phyloP scores from a whole-genome alignment of 2,329 filamentous ascomycete genomes.

The Cercospora sp. region DNA sequence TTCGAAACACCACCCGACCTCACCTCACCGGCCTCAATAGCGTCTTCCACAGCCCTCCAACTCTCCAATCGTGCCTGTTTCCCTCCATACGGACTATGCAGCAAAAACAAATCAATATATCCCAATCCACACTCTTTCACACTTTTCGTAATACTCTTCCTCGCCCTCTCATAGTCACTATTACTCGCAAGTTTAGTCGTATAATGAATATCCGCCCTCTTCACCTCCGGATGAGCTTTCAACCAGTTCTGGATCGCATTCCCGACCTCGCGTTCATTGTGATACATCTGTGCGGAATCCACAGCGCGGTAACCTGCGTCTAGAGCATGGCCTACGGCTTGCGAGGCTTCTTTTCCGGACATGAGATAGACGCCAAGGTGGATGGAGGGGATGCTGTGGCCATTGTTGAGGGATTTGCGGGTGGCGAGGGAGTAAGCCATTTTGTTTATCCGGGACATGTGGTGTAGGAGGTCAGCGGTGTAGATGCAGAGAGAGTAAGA shows the following conservation, averaged over 20 bases:
- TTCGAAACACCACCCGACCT: slow-evolving; percentile 74
- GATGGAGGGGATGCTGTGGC: slow-evolving; percentile 66
- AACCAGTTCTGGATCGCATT: slow-evolving; percentile 54
- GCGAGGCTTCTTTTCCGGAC: slow-evolving; percentile 59
- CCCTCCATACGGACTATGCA: slow-evolving; percentile 78
- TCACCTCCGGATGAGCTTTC: slow-evolving; percentile 44
- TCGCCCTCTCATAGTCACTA: slow-evolving; percentile 65
- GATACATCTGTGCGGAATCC: slow-evolving; percentile 64
- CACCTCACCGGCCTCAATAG: slow-evolving; percentile 69
- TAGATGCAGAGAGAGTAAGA: neutral
- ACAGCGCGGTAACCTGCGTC: slow-evolving; percentile 53
- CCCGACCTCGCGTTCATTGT: slow-evolving; percentile 71
- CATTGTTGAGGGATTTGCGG: slow-evolving; percentile 60
- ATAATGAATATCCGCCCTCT: slow-evolving; percentile 72
- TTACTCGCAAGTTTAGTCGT: slow-evolving; percentile 75
- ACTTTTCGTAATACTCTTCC: slow-evolving; percentile 64
- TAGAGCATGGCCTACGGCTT: slow-evolving; percentile 50
- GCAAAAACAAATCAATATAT: slow-evolving; percentile 76
- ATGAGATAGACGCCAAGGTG: slow-evolving; percentile 75
- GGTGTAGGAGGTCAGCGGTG: neutral
- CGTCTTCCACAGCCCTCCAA: slow-evolving; percentile 76
- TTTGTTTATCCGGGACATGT: slow-evolving; percentile 20
- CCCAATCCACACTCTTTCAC: slow-evolving; percentile 66
- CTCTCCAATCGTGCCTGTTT: slow-evolving; percentile 66
- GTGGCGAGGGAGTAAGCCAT: slow-evolving; percentile 44